These are phyloP conservation scores for Ascochyta rabiei DNA, from an alignment of 2,329 filamentous ascomycete species.

Conservation along the genomic window DNA sequence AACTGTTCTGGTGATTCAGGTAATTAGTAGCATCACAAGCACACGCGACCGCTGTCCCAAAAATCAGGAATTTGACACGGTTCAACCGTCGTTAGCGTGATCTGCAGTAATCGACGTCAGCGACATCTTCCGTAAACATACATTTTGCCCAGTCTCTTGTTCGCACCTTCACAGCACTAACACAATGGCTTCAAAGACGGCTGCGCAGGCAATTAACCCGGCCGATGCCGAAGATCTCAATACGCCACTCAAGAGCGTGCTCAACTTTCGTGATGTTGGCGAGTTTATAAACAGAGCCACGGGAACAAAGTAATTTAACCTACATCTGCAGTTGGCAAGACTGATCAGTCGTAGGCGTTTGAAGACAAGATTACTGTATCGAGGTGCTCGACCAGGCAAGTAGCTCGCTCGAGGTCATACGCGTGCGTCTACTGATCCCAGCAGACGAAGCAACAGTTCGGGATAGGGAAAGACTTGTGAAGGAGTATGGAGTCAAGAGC, in stretches of 20 bases:
- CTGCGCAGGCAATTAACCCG: neutral
- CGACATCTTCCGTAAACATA: constrained; percentile 12
- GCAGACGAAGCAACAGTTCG: constrained; percentile 71
- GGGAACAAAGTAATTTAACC: constrained; percentile 20
- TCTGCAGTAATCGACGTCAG: constrained; percentile 18
- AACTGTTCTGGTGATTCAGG: no score
- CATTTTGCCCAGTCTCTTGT: constrained; percentile 10
- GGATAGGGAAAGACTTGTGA: constrained; percentile 66
- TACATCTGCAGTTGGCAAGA: neutral
- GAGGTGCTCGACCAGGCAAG: constrained; percentile 45
- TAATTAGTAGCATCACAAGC: neutral
- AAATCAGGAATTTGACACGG: constrained; percentile 10
- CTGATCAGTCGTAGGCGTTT: constrained; percentile 24
- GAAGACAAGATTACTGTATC: constrained; percentile 38
- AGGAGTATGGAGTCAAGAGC: constrained; percentile 69
- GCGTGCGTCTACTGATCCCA: constrained; percentile 3
- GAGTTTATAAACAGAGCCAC: constrained; percentile 35
- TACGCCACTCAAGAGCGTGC: constrained; percentile 37
- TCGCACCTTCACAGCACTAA: neutral
- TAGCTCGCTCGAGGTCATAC: neutral
- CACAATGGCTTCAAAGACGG: constrained; percentile 6
- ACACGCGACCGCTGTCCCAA: neutral
- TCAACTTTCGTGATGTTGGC: constrained; percentile 48
- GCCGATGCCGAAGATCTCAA: constrained; percentile 14
- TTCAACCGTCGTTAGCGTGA: constrained; percentile 9